A percentile compares a stretch with the other conserved stretches of the same genome.
phyloP scores from a whole-genome alignment of 768 basidiomycete species.

The Daedaleopsis sinensis region DNA sequence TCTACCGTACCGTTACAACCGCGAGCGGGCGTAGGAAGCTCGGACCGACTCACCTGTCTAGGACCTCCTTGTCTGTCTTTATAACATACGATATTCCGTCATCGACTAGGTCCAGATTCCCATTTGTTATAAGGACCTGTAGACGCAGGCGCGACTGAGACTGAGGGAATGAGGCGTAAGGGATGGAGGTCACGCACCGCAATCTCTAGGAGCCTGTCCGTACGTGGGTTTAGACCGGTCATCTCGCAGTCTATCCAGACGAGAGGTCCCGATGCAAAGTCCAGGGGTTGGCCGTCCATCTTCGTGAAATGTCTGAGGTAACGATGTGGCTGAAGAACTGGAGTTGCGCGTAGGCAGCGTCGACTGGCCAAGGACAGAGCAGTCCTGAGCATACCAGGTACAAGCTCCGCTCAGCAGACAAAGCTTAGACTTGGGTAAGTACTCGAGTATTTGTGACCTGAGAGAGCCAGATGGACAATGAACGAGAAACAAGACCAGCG shows the following conservation, averaged over 20 bases:
- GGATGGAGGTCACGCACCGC: constrained; percentile 46
- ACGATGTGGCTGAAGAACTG: background rate
- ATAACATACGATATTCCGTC: constrained; percentile 80
- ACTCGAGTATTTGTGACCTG: no score
- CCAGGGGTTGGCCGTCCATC: constrained; percentile 34
- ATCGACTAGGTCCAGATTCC: constrained; percentile 79
- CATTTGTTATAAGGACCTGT: constrained; percentile 86
- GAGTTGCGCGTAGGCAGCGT: background rate
- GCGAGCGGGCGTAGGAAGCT: background rate
- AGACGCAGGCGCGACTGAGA: no score
- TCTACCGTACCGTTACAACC: constrained; percentile 37
- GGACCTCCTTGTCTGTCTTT: constrained; percentile 61
- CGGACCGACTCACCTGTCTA: constrained; percentile 63
- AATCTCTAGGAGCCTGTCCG: constrained; percentile 79
- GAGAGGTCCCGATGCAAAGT: constrained; percentile 62
- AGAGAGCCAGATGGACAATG: no score
- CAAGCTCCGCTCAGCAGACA: background rate
- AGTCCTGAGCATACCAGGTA: background rate
- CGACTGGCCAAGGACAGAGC: background rate
- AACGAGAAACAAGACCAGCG: no score
- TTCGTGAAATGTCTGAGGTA: background rate
- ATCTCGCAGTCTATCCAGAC: constrained; percentile 92
- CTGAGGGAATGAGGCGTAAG: background rate
- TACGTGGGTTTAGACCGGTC: constrained; percentile 72
- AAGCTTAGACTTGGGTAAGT: background rate